Conservation (phyloP, 805 yeast genomes). For the Hanseniaspora mollemarum region DNA sequence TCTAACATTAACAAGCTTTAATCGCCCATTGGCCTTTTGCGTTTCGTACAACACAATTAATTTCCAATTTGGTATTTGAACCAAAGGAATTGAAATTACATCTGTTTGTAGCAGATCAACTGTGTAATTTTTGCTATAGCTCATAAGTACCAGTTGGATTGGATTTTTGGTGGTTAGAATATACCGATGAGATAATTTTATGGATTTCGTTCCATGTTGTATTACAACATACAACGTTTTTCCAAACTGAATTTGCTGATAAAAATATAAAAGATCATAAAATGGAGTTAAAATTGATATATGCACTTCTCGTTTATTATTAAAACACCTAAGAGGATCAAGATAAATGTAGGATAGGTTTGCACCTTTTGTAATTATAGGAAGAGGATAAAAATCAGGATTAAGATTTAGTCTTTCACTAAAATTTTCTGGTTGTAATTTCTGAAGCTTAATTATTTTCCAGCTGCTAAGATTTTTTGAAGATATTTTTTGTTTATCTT, state of each 20-base stretch:
- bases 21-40: background rate
- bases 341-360: too few relatives aligned
- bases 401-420: too few relatives aligned
- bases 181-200: background rate
- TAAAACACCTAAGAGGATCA: too few relatives aligned
- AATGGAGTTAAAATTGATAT: background rate
- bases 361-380: background rate
- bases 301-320: too few relatives aligned
- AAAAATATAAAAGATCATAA: background rate
- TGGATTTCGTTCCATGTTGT: background rate
- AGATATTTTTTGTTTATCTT: too few relatives aligned
- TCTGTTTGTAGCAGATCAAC: slow-evolving; percentile 7
- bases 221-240: background rate
- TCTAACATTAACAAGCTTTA: background rate
- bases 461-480: too few relatives aligned
- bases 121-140: background rate
- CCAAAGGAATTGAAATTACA: background rate
- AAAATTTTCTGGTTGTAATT: too few relatives aligned
- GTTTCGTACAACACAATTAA: background rate
- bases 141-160: background rate
- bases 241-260: background rate
- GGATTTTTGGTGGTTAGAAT: background rate
- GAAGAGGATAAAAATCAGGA: background rate
- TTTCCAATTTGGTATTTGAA: slow-evolving; percentile 4
- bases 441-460: too few relatives aligned